Percentiles rank a stretch among this genome's conserved stretches.
Conservation (phyloP, 108 stramenopile genomes). For the Fistulifera pelliculosa region DNA sequence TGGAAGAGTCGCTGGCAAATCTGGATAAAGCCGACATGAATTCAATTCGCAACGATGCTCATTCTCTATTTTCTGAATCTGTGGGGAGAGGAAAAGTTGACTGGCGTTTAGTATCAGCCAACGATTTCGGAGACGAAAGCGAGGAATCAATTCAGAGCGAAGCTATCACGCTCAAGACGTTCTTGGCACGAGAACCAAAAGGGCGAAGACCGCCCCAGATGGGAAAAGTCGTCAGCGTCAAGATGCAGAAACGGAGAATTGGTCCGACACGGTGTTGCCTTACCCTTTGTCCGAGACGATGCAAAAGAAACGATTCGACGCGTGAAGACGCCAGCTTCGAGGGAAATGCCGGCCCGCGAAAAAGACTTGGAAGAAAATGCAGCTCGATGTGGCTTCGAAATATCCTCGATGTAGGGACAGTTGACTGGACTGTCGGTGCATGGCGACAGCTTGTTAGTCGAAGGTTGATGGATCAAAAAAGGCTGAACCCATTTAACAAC, state of each 20-base stretch:
- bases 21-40: neutral
- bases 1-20: neutral
- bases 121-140: neutral
- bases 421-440: conserved; percentile 51
- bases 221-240: too few species aligned
- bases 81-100: neutral
- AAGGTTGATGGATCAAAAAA: conserved; percentile 8
- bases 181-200: too few species aligned
- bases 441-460: conserved; percentile 46
- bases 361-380: conserved; percentile 51
- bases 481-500: conserved; percentile 11
- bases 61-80: neutral
- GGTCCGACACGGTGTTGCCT: conserved; percentile 33
- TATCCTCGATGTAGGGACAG: conserved; percentile 61
- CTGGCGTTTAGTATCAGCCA: neutral
- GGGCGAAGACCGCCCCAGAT: neutral
- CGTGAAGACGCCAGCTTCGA: conserved; percentile 23
- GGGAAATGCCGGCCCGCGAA: conserved; percentile 47
- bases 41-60: neutral
- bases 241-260: too few species aligned
- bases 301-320: conserved; percentile 34
- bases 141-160: neutral
- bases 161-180: neutral
- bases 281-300: conserved; percentile 72
- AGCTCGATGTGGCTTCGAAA: conserved; percentile 68